These are phyloP conservation scores for Jasminum sambac DNA, from an alignment of 257 asterid genomes.

Conservation along the genomic window DNA sequence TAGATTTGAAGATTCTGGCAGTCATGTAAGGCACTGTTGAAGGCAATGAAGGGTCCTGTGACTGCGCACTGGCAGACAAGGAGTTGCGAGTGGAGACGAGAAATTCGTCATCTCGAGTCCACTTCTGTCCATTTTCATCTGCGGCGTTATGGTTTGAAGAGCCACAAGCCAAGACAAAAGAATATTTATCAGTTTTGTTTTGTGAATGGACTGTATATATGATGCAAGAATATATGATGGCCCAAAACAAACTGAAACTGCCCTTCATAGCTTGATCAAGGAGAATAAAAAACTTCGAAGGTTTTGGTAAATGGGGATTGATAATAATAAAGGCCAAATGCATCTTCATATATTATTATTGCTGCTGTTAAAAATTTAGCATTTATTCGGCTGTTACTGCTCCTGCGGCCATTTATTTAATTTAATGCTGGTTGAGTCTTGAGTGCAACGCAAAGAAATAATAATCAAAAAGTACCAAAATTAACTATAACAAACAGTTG, in stretches of 20 bases:
- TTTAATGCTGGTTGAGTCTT: no score
- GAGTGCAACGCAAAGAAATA: no score
- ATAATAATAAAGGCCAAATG: no score
- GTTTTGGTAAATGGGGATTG: no score
- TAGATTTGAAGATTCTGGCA: conserved; percentile 51
- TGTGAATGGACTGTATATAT: conserved; percentile 29
- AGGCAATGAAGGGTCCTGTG: conserved; percentile 70
- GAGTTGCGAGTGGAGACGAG: conserved; percentile 35
- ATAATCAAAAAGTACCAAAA: no score
- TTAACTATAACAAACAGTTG: no score
- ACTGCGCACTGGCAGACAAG: conserved; percentile 37
- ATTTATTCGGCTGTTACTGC: conserved; percentile 30
- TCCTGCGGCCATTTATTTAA: conserved; percentile 21
- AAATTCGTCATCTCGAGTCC: conserved; percentile 51
- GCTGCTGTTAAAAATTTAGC: conserved; percentile 1
- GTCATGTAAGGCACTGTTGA: conserved; percentile 70
- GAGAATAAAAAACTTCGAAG: no score
- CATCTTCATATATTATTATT: no score
- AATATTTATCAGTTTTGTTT: conserved; percentile 20
- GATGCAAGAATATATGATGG: conserved; percentile 27
- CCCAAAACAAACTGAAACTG: conserved; percentile 19
- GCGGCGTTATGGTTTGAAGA: conserved; percentile 37
- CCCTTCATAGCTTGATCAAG: conserved; percentile 30
- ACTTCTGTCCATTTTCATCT: conserved; percentile 48
- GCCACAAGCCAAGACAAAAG: conserved; percentile 60